Evolutionary conservation across 1,284 basidiomycete genomes (phyloP).

Genomic region (Ganoderma multipileum): DNA sequence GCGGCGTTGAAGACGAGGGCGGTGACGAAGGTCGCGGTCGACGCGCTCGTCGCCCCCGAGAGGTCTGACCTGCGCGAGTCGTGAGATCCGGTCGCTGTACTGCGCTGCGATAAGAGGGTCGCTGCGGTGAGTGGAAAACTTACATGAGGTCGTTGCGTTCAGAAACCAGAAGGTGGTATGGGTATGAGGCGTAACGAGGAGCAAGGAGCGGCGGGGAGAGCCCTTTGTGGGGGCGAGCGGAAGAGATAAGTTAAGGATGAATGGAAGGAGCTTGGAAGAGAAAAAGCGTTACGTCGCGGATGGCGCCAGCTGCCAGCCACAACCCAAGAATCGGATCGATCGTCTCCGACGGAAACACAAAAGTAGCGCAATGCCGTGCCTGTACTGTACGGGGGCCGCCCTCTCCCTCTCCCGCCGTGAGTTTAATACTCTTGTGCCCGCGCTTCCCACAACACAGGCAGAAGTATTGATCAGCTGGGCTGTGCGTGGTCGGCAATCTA

Average conservation of each 20-base stretch:
- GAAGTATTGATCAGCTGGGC: background rate
- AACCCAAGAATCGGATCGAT: conserved; percentile 31
- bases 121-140: conserved; percentile 4
- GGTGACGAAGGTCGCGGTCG: conserved; percentile 70
- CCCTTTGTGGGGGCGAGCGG: background rate
- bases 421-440: background rate
- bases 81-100: background rate
- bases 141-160: conserved; percentile 20
- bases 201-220: conserved; percentile 18
- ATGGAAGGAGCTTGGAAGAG: conserved; percentile 7
- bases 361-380: conserved; percentile 22
- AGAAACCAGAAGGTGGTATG: background rate
- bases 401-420: background rate
- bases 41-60: conserved; percentile 37
- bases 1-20: conserved; percentile 78
- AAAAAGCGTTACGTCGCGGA: conserved; percentile 25
- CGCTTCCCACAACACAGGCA: background rate
- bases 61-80: conserved; percentile 21
- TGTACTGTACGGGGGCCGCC: conserved; percentile 15
- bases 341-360: conserved; percentile 1
- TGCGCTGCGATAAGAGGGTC: background rate
- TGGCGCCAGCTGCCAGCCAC: conserved; percentile 28
- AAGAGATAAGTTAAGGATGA: conserved; percentile 20
- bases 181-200: background rate
- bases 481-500: background rate